Evolutionary conservation across 106 monocot genomes (phyloP), one percentile per base, ranked within the genome.

Genomic region (Agapanthus africanus): DNA sequence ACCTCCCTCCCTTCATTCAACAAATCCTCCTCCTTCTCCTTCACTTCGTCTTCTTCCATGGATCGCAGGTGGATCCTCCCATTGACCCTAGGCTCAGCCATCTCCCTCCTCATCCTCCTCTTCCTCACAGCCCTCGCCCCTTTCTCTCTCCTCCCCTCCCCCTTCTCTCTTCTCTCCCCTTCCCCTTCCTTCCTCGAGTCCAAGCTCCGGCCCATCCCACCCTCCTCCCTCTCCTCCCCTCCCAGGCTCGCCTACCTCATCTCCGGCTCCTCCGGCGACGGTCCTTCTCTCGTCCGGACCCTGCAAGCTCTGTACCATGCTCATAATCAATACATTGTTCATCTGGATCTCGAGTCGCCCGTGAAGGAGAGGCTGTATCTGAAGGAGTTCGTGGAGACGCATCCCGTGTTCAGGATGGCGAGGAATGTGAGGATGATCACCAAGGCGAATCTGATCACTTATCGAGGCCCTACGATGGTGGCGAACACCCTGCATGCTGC

Each of bases 401-500:
- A 86, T 25, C 71, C 71, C 11, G 71, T 87, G 25, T 76, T 94
- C 64, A 18, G 33, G 4, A 36, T 37, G 6, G 63, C 79, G 1
- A 80, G 77, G 18, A 94, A 94, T 42, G 94, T 94, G 36, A 73
- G 51, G 68, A 79, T 90, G 75, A 84, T 90, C 56, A 65, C 68
- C 5, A 84, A 78, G 73, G 90, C 82, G 10, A 90, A 90, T 34
- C 76, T 87, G 46, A 57, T 87, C 44, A 90, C 94, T 2, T 84
- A 94, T 36, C 51, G 84, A 0, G 94, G 90, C 7, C 90, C 90
- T 7, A 94, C 90, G 32, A 90, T 90, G 90, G 94, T 94, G n/a
- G 78, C 90, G 39, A 90, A 80, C 70, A 87, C 90, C 6, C 80
- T 94, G 34, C 90, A 94, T 57, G 90, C 90, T 11, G 87, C 87